A percentile compares a stretch with the other conserved stretches of the same genome.
Conservation (phyloP, 257 asterid species). For the Petunia secreta region DNA sequence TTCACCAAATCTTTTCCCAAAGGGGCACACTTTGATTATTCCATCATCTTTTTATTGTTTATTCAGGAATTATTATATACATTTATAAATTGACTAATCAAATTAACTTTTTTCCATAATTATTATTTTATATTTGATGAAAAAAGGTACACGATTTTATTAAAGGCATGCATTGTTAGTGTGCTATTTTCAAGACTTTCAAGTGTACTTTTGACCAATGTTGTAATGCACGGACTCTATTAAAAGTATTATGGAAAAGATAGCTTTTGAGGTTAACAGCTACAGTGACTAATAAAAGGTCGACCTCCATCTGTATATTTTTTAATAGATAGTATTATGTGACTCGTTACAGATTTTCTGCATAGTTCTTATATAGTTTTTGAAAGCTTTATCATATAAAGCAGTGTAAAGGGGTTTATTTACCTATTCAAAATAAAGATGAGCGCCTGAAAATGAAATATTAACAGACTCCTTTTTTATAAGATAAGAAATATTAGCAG, state of each 20-base stretch:
- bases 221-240: background rate
- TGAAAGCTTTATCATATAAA: conserved; percentile 7
- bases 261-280: background rate
- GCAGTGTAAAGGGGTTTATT: background rate
- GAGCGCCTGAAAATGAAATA: conserved; percentile 25
- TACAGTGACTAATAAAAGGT: background rate
- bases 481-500: conserved; percentile 20
- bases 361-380: background rate
- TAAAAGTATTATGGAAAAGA: background rate
- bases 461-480: background rate
- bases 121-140: background rate
- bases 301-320: conserved; percentile 14
- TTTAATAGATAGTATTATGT: background rate
- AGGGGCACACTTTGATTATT: background rate
- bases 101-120: background rate
- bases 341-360: background rate
- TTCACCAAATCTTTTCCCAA: no score
- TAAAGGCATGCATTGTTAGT: no score
- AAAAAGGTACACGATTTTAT: no score
- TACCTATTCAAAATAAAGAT: no score
- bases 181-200: background rate
- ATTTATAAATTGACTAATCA: background rate
- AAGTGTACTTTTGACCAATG: conserved; percentile 1
- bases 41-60: background rate
- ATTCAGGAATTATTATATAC: background rate